phyloP scores from a whole-genome alignment of 2,329 filamentous ascomycete species.

The Rutstroemia sydowiana region DNA sequence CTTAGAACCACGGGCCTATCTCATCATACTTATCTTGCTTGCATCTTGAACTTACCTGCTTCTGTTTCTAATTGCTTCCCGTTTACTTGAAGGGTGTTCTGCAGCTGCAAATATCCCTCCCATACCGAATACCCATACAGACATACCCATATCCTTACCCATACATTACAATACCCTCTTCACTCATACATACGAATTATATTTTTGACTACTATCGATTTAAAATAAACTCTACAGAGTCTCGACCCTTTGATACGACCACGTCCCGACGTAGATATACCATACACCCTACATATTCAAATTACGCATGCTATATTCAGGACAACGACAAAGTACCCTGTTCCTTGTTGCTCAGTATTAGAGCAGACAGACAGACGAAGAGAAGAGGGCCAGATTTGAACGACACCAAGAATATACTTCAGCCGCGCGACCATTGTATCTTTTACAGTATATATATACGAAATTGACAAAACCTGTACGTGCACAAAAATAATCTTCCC shows the following conservation, averaged over 20 bases:
- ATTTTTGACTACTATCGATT: neutral
- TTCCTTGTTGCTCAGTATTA: neutral
- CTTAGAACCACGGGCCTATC: neutral
- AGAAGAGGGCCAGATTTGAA: neutral
- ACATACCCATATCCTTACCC: neutral
- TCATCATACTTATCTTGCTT: neutral
- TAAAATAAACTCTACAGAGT: neutral
- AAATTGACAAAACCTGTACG: no score
- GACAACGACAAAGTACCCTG: neutral
- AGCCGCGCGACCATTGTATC: no score
- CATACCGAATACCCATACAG: neutral
- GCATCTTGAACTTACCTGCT: neutral
- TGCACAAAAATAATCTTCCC: no score
- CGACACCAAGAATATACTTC: neutral
- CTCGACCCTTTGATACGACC: no score
- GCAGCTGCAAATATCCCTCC: neutral
- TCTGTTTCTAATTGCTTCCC: neutral
- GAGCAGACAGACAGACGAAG: neutral
- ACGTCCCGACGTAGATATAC: neutral
- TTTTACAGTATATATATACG: no score
- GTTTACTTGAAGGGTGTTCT: neutral
- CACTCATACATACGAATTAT: neutral
- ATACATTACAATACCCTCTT: neutral
- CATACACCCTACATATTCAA: neutral
- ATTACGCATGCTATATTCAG: neutral